phyloP scores from a whole-genome alignment of 352 stramenopile species.

The Phytopythium litorale region DNA sequence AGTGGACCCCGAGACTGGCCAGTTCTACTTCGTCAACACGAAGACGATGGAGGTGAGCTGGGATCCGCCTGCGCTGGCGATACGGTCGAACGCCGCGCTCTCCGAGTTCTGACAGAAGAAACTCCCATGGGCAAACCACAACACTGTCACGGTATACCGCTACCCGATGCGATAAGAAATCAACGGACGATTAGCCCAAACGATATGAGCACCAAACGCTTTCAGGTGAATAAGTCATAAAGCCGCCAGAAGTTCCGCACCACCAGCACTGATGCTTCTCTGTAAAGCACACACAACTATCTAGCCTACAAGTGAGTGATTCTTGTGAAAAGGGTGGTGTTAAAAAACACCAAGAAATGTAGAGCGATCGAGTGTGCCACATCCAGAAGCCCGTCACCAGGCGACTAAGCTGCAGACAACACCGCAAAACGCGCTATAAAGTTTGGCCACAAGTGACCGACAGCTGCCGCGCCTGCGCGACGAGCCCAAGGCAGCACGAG shows the following conservation, averaged over 20 bases:
- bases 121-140: too few species aligned
- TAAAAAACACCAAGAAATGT: constrained; percentile 39
- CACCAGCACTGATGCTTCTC: too few species aligned
- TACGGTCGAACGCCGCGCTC: constrained; percentile 23
- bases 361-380: not conserved
- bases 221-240: too few species aligned
- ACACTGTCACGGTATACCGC: too few species aligned
- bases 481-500: not conserved
- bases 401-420: not conserved
- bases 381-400: not conserved
- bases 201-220: too few species aligned
- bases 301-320: not conserved
- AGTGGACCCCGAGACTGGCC: constrained; percentile 33
- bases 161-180: too few species aligned
- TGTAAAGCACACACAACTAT: not conserved
- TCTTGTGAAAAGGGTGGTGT: constrained; percentile 24
- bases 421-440: not conserved
- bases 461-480: not conserved
- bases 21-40: constrained; percentile 79
- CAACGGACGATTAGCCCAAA: too few species aligned
- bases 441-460: not conserved
- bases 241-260: too few species aligned
- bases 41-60: constrained; percentile 59
- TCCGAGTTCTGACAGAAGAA: constrained; percentile 9
- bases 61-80: constrained; percentile 37